Evolutionary conservation across 1,139 yeast species (phyloP).

Genomic region (Martiniozyma asiatica): DNA sequence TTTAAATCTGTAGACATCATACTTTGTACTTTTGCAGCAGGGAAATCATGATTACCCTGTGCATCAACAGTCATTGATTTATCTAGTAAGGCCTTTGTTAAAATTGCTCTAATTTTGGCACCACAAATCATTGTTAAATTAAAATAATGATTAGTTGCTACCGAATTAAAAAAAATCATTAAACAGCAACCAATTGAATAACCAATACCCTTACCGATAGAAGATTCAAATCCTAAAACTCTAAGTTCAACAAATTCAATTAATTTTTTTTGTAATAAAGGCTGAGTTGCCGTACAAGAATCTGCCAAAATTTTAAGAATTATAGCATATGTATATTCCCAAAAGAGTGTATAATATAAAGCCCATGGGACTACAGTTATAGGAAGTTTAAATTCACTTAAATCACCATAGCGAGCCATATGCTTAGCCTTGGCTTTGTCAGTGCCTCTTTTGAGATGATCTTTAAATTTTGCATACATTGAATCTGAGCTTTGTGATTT

Average conservation of each 20-base stretch:
- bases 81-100: conserved; percentile 50
- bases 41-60: conserved; percentile 45
- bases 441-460: conserved; percentile 16
- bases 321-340: conserved; percentile 22
- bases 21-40: conserved; percentile 60
- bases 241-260: conserved; percentile 34
- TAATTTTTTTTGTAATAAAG: conserved; percentile 36
- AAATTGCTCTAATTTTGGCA: conserved; percentile 50
- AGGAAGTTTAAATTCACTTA: conserved; percentile 10
- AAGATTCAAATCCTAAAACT: conserved; percentile 16
- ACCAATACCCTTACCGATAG: conserved; percentile 43
- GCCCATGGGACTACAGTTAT: conserved; percentile 12
- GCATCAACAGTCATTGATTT: conserved; percentile 54
- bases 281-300: conserved; percentile 28
- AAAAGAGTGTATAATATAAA: conserved; percentile 25
- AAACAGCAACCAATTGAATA: conserved; percentile 43
- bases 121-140: conserved; percentile 52
- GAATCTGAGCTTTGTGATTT: conserved; percentile 28
- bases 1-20: conserved; percentile 69
- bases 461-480: conserved; percentile 26
- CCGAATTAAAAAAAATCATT: conserved; percentile 34
- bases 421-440: conserved; percentile 5
- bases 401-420: conserved; percentile 6
- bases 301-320: conserved; percentile 20
- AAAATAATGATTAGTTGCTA: conserved; percentile 51